phyloP scores from a whole-genome alignment of 1,284 basidiomycete genomes.

The Naganishia cerealis region DNA sequence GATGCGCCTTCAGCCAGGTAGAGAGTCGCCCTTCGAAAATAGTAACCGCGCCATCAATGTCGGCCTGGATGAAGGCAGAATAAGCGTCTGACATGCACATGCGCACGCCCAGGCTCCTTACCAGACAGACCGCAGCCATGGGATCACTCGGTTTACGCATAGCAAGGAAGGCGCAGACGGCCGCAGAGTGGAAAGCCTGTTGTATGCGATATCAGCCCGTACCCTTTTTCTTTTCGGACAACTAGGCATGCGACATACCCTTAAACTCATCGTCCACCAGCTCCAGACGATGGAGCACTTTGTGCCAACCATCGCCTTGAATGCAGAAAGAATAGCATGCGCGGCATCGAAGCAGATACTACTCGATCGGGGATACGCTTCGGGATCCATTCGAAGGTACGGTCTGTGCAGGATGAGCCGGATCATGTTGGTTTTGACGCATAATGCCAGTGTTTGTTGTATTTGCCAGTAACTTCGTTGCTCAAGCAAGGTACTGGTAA shows the following conservation, averaged over 20 bases:
- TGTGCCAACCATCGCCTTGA: conserved; percentile 44
- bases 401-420: conserved; percentile 53
- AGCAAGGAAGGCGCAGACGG: conserved; percentile 52
- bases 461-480: conserved; percentile 38
- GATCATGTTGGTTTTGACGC: conserved; percentile 53
- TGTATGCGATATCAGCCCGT: background rate
- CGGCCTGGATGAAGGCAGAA: conserved; percentile 36
- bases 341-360: conserved; percentile 48
- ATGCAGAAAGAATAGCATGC: conserved; percentile 47
- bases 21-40: conserved; percentile 47
- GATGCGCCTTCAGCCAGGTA: conserved; percentile 50
- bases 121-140: conserved; percentile 47
- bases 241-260: conserved; percentile 39
- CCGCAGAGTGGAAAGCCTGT: conserved; percentile 53
- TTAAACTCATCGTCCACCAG: conserved; percentile 46
- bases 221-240: background rate
- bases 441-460: conserved; percentile 50
- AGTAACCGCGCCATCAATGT: conserved; percentile 47
- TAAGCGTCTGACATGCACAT: background rate
- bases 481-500: conserved; percentile 37
- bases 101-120: conserved; percentile 31
- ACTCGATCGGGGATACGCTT: conserved; percentile 51
- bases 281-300: conserved; percentile 50
- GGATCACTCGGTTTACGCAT: conserved; percentile 49
- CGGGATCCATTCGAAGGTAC: conserved; percentile 51